Base-by-base conservation (phyloP, 495 filamentous ascomycete species). In the Penicillium steckii region DNA sequence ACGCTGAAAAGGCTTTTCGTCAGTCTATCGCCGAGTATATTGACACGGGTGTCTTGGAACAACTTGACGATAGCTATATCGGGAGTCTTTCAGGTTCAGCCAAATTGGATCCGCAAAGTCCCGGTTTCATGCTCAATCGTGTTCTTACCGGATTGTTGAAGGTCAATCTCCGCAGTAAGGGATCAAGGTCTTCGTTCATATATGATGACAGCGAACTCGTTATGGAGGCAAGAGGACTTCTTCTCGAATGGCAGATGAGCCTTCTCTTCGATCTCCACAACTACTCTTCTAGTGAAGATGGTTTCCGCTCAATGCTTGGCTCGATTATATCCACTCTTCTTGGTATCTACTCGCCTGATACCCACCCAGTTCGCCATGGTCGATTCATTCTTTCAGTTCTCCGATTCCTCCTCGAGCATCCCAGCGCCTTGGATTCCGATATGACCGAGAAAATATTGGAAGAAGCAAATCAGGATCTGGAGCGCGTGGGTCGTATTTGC, bases 231-330 rank as follows among this genome's bases (percentile, higher is more conserved):
- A 61, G 78, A 55, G 80, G 75, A 8, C 49, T 77, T 15, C 48
- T 86, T 24, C 67, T 87, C 12, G 82, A 85, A 60, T 81, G 75
- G 71, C 81, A 86, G 55, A 60, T 86, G 45, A 44, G 59, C 10
- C 51, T 77, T 8, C 46, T 78, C 35, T 46, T 61, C 19, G 71
- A 75, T 29, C 50, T 72, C 22, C 62, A 69, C 19, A 24, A 47
- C 6, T 57, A 63, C 19, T 57, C 61, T 21, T 47, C 57, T 8
- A 65, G 51, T 13, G 68, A 70, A 27, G 64, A 72, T 22, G 46
- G 53, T 23, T 75, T 73, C n/a, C 66, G 62, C 12, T 56, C 49
- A 12, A 55, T 64, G 2, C 58, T 74, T 8, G 57, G 55, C n/a
- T 45, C 58, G 9, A 40, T 77, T 38, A 43, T 72, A 8, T 64